Evolutionary conservation across 768 basidiomycete species (phyloP).

Genomic region (Pisolithus microcarpus): DNA sequence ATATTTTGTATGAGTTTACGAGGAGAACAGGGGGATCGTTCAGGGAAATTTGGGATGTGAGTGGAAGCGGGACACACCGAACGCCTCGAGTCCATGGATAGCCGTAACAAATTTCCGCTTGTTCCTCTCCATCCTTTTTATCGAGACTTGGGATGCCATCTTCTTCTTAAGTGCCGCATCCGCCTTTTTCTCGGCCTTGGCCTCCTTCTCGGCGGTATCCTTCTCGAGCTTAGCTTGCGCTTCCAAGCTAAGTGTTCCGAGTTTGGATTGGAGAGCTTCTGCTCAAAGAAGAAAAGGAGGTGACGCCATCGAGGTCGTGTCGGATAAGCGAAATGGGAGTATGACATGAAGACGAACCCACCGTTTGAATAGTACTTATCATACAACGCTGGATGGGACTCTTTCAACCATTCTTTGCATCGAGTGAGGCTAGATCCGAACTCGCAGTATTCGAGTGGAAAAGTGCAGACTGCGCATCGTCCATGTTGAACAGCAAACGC

Average conservation of each 20-base stretch:
- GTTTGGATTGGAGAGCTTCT: constrained; percentile 77
- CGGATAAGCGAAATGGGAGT: too few relatives aligned
- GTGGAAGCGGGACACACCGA: constrained; percentile 38
- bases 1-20: background rate
- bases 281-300: background rate
- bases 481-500: background rate
- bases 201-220: constrained; percentile 68
- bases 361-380: constrained; percentile 87
- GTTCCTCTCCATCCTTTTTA: constrained; percentile 91
- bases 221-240: constrained; percentile 78
- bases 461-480: constrained; percentile 64
- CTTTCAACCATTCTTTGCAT: constrained; percentile 89
- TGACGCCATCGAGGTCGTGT: too few relatives aligned
- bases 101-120: constrained; percentile 93
- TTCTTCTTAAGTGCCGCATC: constrained; percentile 86
- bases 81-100: constrained; percentile 84
- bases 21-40: too few relatives aligned
- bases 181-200: constrained; percentile 72
- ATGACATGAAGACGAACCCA: too few relatives aligned
- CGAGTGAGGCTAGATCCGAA: constrained; percentile 83
- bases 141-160: constrained; percentile 60
- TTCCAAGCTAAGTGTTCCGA: constrained; percentile 72
- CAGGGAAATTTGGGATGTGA: too few relatives aligned
- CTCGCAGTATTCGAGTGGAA: constrained; percentile 94
- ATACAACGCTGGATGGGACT: constrained; percentile 56